Base-by-base conservation (phyloP, 164 flowering plant species). In the Stephania japonica region DNA sequence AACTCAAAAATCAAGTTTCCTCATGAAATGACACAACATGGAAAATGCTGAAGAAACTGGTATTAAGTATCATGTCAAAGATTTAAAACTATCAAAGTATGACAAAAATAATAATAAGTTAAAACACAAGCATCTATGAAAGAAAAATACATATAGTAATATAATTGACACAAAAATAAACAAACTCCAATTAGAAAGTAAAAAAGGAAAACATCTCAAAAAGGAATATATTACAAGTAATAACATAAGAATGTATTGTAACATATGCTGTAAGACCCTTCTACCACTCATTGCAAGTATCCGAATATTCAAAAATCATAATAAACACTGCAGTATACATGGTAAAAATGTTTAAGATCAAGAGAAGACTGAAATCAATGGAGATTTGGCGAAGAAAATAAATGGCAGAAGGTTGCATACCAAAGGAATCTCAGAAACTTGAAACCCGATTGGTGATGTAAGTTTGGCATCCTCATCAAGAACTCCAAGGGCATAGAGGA, bases 401-500 rank as follows among this genome's bases (percentile, higher is more conserved):
- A 41, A 12, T 42, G 42, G 26, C 5, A 62, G 42, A 74, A 71
- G 6, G 72, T 25, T 49, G 80, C 87, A 65, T 90, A 96, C 99
- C 69, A 93, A 70, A 75, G 98, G 97, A 79, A 96, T 87, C 82
- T 93, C 98, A 14, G 97, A 94, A 83, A 92, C 89, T 83, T 96
- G 99, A 80, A 93, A 96, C 70, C 99, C 99, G 75, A 80, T 68
- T 6, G 99, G 98, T 43, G 98, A 89, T 75, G 97, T 93, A 72
- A 96, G 97, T 79, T 96, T 96, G 21, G 95, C 97, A 86, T 93
- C 99, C 75, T 93, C 97, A 81, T 93, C 98, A 63, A 96, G 82
- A 73, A 91, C 85, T 74, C 93, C 91, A 65, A 96, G 94, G 44
- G 97, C 89, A 78, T 92, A 96, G 49, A 96, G 90, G 26, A 93